These are phyloP conservation scores for Neonectria punicea DNA, from an alignment of 2,329 filamentous ascomycete species.

Conservation along the genomic window DNA sequence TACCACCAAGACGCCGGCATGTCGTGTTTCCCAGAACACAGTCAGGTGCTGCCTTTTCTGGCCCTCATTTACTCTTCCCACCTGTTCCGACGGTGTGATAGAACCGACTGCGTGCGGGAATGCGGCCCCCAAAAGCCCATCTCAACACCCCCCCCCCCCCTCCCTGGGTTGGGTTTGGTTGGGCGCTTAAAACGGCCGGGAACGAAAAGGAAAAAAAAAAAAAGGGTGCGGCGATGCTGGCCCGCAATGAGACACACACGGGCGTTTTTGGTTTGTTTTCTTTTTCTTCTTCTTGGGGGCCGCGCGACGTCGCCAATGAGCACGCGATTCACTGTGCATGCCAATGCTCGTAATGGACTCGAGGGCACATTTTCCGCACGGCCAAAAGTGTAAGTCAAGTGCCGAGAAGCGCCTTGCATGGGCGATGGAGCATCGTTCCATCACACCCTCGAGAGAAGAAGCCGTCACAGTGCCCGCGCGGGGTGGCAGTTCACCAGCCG, in stretches of 20 bases:
- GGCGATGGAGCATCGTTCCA: too few species aligned
- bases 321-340: background rate
- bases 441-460: background rate
- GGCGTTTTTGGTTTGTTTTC: background rate
- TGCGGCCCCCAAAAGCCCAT: too few species aligned
- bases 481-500: background rate
- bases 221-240: background rate
- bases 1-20: constrained; percentile 19
- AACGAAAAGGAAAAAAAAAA: background rate
- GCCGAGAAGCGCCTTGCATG: background rate
- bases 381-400: background rate
- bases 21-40: constrained; percentile 8
- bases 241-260: background rate
- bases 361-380: background rate
- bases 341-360: background rate
- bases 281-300: background rate
- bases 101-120: background rate
- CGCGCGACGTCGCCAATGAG: background rate
- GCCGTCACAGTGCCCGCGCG: background rate
- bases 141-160: too few species aligned
- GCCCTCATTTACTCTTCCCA: background rate
- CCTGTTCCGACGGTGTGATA: constrained; percentile 1
- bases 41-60: constrained; percentile 1
- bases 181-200: too few species aligned
- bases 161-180: background rate